Conservation (phyloP, 331 rosid genomes). For the Acacia concinna region DNA sequence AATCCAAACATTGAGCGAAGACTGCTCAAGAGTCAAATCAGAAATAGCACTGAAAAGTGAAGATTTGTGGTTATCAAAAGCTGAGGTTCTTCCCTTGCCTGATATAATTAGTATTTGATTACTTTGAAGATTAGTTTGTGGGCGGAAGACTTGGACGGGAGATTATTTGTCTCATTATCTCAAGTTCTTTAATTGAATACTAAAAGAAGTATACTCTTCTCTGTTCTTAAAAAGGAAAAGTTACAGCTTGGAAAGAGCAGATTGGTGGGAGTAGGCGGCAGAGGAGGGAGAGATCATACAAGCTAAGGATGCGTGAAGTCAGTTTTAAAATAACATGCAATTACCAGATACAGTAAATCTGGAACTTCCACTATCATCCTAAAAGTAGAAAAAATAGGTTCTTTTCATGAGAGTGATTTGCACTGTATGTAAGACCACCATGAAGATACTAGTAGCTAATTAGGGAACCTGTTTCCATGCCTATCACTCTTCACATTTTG, state of each 20-base stretch:
- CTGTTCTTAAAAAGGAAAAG: no score
- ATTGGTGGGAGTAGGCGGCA: no score
- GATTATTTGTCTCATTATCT: background rate
- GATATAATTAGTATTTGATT: background rate
- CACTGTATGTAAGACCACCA: background rate
- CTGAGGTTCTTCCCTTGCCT: background rate
- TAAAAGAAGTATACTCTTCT: background rate
- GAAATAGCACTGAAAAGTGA: background rate
- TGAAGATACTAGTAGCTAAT: no score
- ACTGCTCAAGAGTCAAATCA: background rate
- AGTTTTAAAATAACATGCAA: no score
- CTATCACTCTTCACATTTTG: no score
- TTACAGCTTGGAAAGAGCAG: no score
- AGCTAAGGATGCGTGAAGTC: no score
- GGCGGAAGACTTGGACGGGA: background rate
- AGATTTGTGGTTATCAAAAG: background rate
- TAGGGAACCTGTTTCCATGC: no score
- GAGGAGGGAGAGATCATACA: no score
- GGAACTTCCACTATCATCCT: background rate
- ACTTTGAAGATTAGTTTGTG: background rate
- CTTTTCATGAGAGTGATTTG: background rate
- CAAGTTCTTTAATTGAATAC: background rate
- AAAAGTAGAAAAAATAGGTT: background rate
- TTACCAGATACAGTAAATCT: background rate
- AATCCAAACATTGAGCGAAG: no score